phyloP scores from a whole-genome alignment of 768 basidiomycete genomes.

The Hirschioporus abietinus region DNA sequence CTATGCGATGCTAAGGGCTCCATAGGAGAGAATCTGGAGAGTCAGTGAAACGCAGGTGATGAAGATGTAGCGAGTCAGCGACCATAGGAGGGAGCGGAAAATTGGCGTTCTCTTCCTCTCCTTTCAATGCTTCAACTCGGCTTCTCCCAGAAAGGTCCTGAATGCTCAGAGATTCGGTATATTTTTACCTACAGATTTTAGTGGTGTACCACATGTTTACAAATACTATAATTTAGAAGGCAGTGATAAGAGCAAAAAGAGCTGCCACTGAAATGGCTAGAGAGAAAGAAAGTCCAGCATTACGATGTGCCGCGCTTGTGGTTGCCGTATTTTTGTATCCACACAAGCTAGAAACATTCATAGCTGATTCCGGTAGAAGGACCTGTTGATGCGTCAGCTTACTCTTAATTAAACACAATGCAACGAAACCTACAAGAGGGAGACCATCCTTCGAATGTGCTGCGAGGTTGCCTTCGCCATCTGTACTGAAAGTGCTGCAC shows the following conservation, averaged over 20 bases:
- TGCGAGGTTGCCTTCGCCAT: conserved; percentile 35
- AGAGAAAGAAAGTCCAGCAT: not conserved
- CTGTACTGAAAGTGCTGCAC: conserved; percentile 35
- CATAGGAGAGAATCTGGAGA: no score
- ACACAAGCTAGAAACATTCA: not conserved
- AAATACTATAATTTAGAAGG: not conserved
- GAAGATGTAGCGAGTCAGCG: no score
- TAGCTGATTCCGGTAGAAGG: not conserved
- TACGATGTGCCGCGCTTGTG: not conserved
- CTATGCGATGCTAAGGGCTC: no score
- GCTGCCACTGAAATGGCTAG: not conserved
- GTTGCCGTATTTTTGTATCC: not conserved
- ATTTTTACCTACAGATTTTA: no score
- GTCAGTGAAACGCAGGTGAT: no score
- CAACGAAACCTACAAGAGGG: conserved; percentile 33
- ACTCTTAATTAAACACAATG: not conserved
- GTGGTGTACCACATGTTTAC: no score
- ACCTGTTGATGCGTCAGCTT: not conserved
- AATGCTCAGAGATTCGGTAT: no score
- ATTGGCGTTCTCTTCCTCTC: no score
- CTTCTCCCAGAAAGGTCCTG: no score
- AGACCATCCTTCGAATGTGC: conserved; percentile 36
- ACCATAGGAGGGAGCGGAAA: no score
- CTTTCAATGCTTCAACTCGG: no score
- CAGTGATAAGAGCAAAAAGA: not conserved